phyloP scores from a whole-genome alignment of 257 asterid genomes.

The Solanum bukasovii region DNA sequence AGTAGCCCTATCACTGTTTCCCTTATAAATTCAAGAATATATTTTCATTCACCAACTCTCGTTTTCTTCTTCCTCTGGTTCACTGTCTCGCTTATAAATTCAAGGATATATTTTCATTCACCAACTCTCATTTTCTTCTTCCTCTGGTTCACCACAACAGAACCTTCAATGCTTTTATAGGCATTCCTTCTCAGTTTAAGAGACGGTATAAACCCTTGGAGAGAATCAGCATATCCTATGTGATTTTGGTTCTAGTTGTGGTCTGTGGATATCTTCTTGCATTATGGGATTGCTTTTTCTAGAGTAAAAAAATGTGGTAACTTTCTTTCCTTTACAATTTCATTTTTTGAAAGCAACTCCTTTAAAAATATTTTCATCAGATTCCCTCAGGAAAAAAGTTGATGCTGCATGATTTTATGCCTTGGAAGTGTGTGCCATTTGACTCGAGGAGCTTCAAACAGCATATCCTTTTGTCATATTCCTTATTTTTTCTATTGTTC shows the following conservation, averaged over 20 bases:
- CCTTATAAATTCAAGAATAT: too few relatives aligned
- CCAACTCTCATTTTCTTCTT: too few relatives aligned
- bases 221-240: slow-evolving; percentile 26
- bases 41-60: too few relatives aligned
- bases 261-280: background rate
- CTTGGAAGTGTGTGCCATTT: background rate
- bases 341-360: background rate
- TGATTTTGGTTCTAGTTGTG: background rate
- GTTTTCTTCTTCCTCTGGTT: too few relatives aligned
- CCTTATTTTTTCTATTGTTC: background rate
- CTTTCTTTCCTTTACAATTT: too few relatives aligned
- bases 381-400: background rate
- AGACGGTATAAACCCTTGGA: slow-evolving; percentile 23
- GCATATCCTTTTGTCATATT: slow-evolving; percentile 25
- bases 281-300: background rate
- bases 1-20: slow-evolving; percentile 19
- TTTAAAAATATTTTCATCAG: background rate
- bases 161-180: background rate
- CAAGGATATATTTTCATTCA: background rate
- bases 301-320: background rate
- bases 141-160: background rate
- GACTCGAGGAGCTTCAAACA: background rate
- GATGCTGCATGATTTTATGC: background rate
- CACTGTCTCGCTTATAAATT: background rate
- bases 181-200: background rate